These are phyloP conservation scores for Boletus reticuloceps DNA, from an alignment of 768 basidiomycete genomes.

Conservation along the genomic window DNA sequence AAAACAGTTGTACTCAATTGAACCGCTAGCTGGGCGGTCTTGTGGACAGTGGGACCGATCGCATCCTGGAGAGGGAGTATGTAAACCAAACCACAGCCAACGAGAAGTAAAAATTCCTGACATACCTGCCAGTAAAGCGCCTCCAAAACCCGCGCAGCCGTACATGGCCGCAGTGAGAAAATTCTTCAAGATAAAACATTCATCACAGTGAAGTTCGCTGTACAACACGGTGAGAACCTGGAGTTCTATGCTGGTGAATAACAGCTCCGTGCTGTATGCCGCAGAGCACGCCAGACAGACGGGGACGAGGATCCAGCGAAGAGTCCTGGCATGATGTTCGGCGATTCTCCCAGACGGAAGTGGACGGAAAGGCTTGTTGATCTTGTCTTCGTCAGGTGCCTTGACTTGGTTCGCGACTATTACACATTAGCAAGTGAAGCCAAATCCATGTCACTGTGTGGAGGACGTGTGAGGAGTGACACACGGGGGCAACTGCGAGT, in stretches of 20 bases:
- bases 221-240: slow-evolving; percentile 29
- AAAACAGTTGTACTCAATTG: slow-evolving; percentile 27
- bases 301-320: slow-evolving; percentile 36
- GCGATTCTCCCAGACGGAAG: slow-evolving; percentile 41
- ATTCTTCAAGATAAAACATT: slow-evolving; percentile 30
- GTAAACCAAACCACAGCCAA: background rate
- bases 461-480: slow-evolving; percentile 7
- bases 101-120: background rate
- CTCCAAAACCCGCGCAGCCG: slow-evolving; percentile 33
- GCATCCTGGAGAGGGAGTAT: slow-evolving; percentile 6
- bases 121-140: slow-evolving; percentile 33
- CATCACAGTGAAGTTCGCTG: slow-evolving; percentile 31
- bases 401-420: slow-evolving; percentile 40
- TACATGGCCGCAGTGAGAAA: slow-evolving; percentile 32
- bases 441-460: slow-evolving; percentile 39
- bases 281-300: slow-evolving; percentile 32
- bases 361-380: slow-evolving; percentile 42
- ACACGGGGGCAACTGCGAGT: slow-evolving; percentile 20
- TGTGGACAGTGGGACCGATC: slow-evolving; percentile 9
- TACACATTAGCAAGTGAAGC: slow-evolving; percentile 41
- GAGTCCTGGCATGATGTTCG: slow-evolving; percentile 26
- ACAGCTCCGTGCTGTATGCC: slow-evolving; percentile 26
- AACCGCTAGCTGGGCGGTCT: slow-evolving; percentile 19
- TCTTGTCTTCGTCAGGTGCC: slow-evolving; percentile 37
- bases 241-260: slow-evolving; percentile 29